These are phyloP conservation scores for Monosporozyma siamensis DNA, from an alignment of 805 yeast species.

Conservation along the genomic window DNA sequence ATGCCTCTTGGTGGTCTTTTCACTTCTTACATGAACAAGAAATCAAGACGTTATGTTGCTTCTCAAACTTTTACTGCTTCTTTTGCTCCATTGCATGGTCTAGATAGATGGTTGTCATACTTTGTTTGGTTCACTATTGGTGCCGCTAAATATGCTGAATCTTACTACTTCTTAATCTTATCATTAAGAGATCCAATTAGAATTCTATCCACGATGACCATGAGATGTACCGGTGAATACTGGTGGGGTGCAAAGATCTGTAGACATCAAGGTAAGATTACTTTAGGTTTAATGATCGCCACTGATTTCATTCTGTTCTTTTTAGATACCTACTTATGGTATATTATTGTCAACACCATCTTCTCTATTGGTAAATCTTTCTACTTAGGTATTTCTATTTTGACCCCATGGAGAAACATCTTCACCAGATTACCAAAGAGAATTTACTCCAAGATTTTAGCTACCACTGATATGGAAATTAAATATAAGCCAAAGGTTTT, in stretches of 20 bases:
- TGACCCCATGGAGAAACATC: slow-evolving; percentile 99
- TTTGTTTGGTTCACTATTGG: slow-evolving; percentile 84
- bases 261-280: slow-evolving; percentile 77
- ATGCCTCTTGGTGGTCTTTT: slow-evolving; percentile 97
- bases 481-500: slow-evolving; percentile 97
- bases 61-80: slow-evolving; percentile 95
- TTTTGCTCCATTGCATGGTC: slow-evolving; percentile 68
- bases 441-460: slow-evolving; percentile 93
- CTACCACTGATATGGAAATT: slow-evolving; percentile 98
- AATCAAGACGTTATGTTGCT: slow-evolving; percentile 80
- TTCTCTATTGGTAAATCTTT: slow-evolving; percentile 97
- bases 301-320: slow-evolving; percentile 93
- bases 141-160: slow-evolving; percentile 80
- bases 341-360: slow-evolving; percentile 86
- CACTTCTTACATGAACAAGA: slow-evolving; percentile 82
- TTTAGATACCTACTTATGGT: slow-evolving; percentile 99
- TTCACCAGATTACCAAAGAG: slow-evolving; percentile 97
- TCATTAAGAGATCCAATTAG: slow-evolving; percentile 93
- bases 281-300: slow-evolving; percentile 83
- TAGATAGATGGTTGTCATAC: slow-evolving; percentile 95
- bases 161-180: slow-evolving; percentile 83
- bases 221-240: slow-evolving; percentile 94
- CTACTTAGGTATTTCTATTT: slow-evolving; percentile 96
- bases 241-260: slow-evolving; percentile 76
- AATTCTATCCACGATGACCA: slow-evolving; percentile 67